A percentile compares a stretch with the other conserved stretches of the same genome.
These are phyloP conservation scores for Curvularia sp. DNA, from an alignment of 2,329 filamentous ascomycete species.

Conservation along the genomic window DNA sequence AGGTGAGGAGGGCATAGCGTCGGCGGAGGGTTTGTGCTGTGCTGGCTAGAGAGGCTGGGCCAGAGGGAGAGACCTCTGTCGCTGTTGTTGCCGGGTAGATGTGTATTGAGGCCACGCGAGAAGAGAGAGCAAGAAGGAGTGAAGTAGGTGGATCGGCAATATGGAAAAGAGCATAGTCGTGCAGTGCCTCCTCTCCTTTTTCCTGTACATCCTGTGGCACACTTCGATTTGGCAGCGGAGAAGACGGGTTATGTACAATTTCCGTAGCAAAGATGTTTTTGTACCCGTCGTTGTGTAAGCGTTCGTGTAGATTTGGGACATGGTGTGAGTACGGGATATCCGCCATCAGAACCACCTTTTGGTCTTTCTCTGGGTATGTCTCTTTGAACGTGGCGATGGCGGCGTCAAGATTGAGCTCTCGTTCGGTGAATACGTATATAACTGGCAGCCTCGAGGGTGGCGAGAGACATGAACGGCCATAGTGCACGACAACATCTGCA, in stretches of 20 bases:
- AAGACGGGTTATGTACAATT: conserved; percentile 79
- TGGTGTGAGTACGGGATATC: conserved; percentile 88
- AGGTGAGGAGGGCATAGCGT: conserved; percentile 85
- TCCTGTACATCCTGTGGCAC: conserved; percentile 61
- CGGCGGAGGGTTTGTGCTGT: conserved; percentile 72
- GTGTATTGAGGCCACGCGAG: conserved; percentile 77
- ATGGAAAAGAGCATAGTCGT: conserved; percentile 80
- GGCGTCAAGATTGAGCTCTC: conserved; percentile 67
- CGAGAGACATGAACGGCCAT: conserved; percentile 89
- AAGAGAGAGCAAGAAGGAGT: conserved; percentile 84
- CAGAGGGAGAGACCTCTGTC: conserved; percentile 12
- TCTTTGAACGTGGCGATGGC: conserved; percentile 68
- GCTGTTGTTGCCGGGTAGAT: conserved; percentile 70
- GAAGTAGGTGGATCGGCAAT: conserved; percentile 80
- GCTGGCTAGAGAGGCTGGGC: conserved; percentile 54
- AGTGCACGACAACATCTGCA: conserved; percentile 92
- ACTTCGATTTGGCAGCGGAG: conserved; percentile 82
- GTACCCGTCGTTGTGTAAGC: conserved; percentile 71
- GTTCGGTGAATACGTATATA: conserved; percentile 86
- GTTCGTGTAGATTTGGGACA: conserved; percentile 63
- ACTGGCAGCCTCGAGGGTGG: conserved; percentile 87
- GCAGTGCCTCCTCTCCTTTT: conserved; percentile 58
- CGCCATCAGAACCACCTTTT: conserved; percentile 80
- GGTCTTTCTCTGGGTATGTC: conserved; percentile 69
- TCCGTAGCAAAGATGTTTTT: conserved; percentile 70